These are phyloP conservation scores for Cystofilobasidium bisporidii DNA, from an alignment of 768 basidiomycete genomes.

Conservation along the genomic window DNA sequence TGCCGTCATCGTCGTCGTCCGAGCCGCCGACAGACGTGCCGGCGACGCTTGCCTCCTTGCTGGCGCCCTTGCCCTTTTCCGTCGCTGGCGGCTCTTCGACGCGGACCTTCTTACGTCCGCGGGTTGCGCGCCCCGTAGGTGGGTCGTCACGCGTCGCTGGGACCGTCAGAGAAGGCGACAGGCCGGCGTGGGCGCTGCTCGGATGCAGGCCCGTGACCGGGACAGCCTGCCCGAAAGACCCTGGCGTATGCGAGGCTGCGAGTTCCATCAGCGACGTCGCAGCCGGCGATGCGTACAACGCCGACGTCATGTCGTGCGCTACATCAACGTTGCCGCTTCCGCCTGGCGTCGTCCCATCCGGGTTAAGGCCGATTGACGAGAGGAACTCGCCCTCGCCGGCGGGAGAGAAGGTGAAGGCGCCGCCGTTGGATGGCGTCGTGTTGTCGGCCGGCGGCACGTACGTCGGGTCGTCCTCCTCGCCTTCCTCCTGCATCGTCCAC, in stretches of 20 bases:
- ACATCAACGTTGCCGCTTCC: neutral
- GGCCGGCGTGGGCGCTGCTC: neutral
- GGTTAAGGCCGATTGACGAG: neutral
- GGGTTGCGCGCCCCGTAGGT: neutral
- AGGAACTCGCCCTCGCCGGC: slow-evolving; percentile 1
- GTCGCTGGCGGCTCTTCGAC: neutral
- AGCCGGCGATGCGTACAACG: neutral
- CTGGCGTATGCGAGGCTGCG: neutral
- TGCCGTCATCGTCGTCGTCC: neutral
- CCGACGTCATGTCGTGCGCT: neutral
- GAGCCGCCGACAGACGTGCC: neutral
- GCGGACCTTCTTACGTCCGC: slow-evolving; percentile 1
- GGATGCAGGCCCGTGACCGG: neutral
- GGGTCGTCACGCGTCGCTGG: neutral
- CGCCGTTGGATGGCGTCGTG: neutral
- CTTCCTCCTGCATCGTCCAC: neutral
- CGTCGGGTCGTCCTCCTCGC: slow-evolving; percentile 1
- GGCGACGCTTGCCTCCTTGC: no score
- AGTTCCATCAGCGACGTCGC: neutral
- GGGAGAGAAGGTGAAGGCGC: neutral
- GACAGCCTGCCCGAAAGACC: neutral
- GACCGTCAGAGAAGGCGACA: neutral
- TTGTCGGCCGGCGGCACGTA: neutral
- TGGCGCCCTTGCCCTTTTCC: no score
- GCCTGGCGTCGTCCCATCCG: neutral